Evolutionary conservation across 2,329 filamentous ascomycete genomes (phyloP).

Genomic region (Colletotrichum chrysophilum): DNA sequence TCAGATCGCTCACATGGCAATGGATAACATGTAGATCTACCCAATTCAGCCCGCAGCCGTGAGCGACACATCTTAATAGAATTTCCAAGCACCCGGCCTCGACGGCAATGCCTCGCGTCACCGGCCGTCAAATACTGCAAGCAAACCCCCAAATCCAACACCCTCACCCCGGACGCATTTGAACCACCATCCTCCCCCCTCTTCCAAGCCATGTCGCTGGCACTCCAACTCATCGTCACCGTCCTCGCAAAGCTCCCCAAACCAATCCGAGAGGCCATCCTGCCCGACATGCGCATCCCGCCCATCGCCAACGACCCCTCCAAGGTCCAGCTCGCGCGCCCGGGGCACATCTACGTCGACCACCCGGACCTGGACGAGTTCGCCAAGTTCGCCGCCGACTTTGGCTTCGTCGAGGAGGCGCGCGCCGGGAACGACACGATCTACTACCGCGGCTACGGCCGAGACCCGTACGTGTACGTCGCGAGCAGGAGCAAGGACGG

Average conservation of each 20-base stretch:
- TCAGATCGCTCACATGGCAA: not conserved
- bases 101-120: not conserved
- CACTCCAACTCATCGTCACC: not conserved
- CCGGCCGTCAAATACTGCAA: not conserved
- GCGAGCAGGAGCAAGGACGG: constrained; percentile 31
- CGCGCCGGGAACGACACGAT: constrained; percentile 32
- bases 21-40: not conserved
- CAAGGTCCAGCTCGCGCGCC: constrained; percentile 24
- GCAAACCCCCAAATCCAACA: not conserved
- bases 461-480: constrained; percentile 55
- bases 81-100: not conserved
- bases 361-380: constrained; percentile 31
- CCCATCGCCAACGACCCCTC: constrained; percentile 21
- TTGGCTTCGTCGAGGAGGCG: constrained; percentile 29
- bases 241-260: not conserved
- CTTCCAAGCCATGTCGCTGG: not conserved
- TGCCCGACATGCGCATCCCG: not conserved
- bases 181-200: not conserved
- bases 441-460: constrained; percentile 56
- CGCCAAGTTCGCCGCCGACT: constrained; percentile 29
- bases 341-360: constrained; percentile 23
- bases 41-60: not conserved
- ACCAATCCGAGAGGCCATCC: not conserved
- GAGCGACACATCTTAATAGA: not conserved
- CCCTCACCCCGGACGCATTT: not conserved